phyloP scores from a whole-genome alignment of 2,329 filamentous ascomycete species.

The Lachnellula willkommii region DNA sequence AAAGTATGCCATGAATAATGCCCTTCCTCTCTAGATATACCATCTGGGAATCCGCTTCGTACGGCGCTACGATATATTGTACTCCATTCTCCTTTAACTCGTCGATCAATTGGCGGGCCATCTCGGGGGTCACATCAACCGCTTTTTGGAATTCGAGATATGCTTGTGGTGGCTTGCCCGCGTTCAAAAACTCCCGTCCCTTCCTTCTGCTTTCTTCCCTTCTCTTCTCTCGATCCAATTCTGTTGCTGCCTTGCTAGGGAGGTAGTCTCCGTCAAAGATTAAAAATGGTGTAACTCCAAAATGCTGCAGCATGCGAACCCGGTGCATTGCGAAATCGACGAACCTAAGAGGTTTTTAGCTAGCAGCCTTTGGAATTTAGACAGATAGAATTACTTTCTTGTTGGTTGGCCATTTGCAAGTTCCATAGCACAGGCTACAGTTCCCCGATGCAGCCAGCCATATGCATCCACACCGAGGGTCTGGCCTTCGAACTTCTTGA shows the following conservation, averaged over 20 bases:
- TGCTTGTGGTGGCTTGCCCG: slow-evolving; percentile 76
- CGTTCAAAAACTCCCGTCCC: slow-evolving; percentile 73
- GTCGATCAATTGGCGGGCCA: slow-evolving; percentile 88
- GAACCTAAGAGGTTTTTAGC: slow-evolving; percentile 51
- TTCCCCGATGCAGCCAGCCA: slow-evolving; percentile 95
- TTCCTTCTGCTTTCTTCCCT: slow-evolving; percentile 70
- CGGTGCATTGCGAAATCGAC: slow-evolving; percentile 86
- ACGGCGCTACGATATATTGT: slow-evolving; percentile 88
- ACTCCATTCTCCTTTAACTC: slow-evolving; percentile 77
- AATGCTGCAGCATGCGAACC: slow-evolving; percentile 89
- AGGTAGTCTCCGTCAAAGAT: slow-evolving; percentile 95
- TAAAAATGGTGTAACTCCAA: slow-evolving; percentile 88
- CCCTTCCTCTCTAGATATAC: slow-evolving; percentile 88
- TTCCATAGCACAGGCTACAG: slow-evolving; percentile 84
- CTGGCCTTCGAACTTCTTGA: slow-evolving; percentile 83
- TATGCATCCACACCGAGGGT: slow-evolving; percentile 95
- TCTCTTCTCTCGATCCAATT: slow-evolving; percentile 67
- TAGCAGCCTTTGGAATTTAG: not conserved
- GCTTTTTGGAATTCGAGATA: slow-evolving; percentile 88
- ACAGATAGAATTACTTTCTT: slow-evolving; percentile 57
- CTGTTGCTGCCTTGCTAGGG: slow-evolving; percentile 86
- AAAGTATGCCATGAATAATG: slow-evolving; percentile 79
- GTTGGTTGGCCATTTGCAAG: slow-evolving; percentile 85
- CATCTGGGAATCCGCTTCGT: slow-evolving; percentile 95
- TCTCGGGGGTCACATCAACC: slow-evolving; percentile 90